Base-by-base conservation (phyloP, 768 basidiomycete genomes). In the Terana coerulea region DNA sequence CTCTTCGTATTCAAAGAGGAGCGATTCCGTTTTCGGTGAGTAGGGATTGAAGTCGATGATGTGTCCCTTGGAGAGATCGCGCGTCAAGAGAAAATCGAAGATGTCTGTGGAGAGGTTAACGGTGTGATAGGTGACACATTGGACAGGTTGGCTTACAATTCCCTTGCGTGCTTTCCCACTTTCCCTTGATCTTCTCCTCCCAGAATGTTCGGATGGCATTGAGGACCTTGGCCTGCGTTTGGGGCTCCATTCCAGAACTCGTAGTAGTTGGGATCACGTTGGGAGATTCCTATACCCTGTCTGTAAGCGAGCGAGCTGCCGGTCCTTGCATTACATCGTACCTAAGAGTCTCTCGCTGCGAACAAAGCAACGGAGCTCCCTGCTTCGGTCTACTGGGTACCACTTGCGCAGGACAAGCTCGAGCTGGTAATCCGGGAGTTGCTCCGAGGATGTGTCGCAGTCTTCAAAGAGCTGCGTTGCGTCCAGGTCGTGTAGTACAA, bases 21-120 rank as follows among this genome's bases (percentile, higher is more conserved):
- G 78, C 0, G 92, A 66, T 60, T 98, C 94, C n/a, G 95, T 97
- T 31, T 80, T 83, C 3, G 83, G 79, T 10, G 85, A 79, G 61
- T 87, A 97, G 0, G 93, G 91, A 58, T 93, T 93, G 69, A 98
- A 92, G 65, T 98, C 95, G 61, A 98, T 65, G 58, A 98, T 74
- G 67, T 93, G 88, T 14, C 82, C 89, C 10, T 81, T 76, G 1
- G 77, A 67, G 30, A 91, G 74, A 64, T 93, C 84, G 25, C 91
- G 84, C 2, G 91, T 92, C 30, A 98, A 78, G 53, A 95, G 79
- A 40, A 97, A 68, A 64, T 98, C 95, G 60, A 98, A 86, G 8
- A 79, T 72, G 63, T 97, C 95, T 95, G 61, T 33, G 9, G 42
- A 22, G 21, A 35, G 36, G 52, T 15, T 31, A 34, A 17, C n/a